Percentiles rank a stretch among this genome's conserved stretches.
These are phyloP conservation scores for Plasmodium vivax DNA, from an alignment of 169 alveolate species.

Conservation along the genomic window DNA sequence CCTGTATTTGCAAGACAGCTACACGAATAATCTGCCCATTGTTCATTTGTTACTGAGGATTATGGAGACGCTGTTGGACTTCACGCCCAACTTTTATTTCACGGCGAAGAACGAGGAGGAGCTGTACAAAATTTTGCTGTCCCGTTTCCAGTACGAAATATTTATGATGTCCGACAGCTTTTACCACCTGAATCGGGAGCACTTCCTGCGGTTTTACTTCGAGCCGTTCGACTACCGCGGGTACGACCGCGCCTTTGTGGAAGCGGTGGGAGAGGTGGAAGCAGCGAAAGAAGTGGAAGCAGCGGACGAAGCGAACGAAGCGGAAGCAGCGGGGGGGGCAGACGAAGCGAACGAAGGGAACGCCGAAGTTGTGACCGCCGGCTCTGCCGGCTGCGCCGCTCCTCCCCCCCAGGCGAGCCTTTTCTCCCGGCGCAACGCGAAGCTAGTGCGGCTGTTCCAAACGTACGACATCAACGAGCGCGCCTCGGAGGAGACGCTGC, in stretches of 20 bases:
- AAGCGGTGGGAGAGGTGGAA: constrained; percentile 9
- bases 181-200: constrained; percentile 46
- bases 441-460: constrained; percentile 2
- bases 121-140: constrained; percentile 77
- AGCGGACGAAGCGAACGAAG: background rate
- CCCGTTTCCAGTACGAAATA: constrained; percentile 85
- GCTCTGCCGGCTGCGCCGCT: background rate
- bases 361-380: background rate
- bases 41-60: constrained; percentile 81
- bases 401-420: background rate
- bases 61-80: constrained; percentile 83
- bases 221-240: constrained; percentile 34
- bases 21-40: constrained; percentile 81
- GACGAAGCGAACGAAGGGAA: background rate
- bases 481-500: constrained; percentile 21
- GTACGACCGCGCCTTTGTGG: constrained; percentile 36
- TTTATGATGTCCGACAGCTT: constrained; percentile 76
- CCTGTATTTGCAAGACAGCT: constrained; percentile 75
- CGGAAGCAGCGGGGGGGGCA: background rate
- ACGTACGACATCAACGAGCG: constrained; percentile 26
- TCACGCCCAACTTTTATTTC: constrained; percentile 79
- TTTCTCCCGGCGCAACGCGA: constrained; percentile 10
- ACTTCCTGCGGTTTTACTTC: constrained; percentile 28
- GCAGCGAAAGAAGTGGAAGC: background rate
- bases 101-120: constrained; percentile 80